Evolutionary conservation across 805 yeast genomes (phyloP), one percentile per base, ranked within the genome.

Genomic region (Lipomyces anomalus): DNA sequence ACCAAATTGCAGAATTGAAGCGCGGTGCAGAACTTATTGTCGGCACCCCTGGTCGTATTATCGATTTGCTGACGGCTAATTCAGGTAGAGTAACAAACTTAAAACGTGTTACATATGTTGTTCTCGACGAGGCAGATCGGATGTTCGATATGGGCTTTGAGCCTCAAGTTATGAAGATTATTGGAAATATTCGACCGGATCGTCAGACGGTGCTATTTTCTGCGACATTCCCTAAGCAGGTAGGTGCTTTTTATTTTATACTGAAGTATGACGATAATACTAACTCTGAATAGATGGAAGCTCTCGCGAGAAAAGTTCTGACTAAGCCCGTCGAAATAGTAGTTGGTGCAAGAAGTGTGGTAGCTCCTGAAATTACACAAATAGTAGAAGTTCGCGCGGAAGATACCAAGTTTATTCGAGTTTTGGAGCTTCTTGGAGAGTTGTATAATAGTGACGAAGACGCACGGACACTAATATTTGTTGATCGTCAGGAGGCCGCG

Each of bases 81-180:
- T 67, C 76, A 32, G 97, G 97, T 0, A 72, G 86, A 41, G 76
- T 88, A 1, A 71, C 84, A 2, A 80, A 79, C 50, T 68, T 92
- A 4, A 67, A 70, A 23, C 67, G 89, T 35, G 79, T 84, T 4
- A 80, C 95, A 0, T 87, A 81, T 62, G 72, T 87, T n/a, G 94
- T 89, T 0, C 67, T 92, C 48, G 98, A 92, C 62, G 98, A 92
- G 61, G 97, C 97, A 1, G 98, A 92, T 64, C 68, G 98, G 52
- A 80, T 92, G 84, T 90, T 90, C 67, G 98, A 92, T 63, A 70
- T 92, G 75, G 98, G 98, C 1, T 92, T 92, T 66, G 97, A 87
- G 57, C 97, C 98, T 0, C 98, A 92, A 61, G 87, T 92, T 3
- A 79, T 76, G 55, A 85, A 86, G 57, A 82, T 92, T 20, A 71